Evolutionary conservation across 805 yeast genomes (phyloP).

Genomic region (Pichia gijzeniarum): DNA sequence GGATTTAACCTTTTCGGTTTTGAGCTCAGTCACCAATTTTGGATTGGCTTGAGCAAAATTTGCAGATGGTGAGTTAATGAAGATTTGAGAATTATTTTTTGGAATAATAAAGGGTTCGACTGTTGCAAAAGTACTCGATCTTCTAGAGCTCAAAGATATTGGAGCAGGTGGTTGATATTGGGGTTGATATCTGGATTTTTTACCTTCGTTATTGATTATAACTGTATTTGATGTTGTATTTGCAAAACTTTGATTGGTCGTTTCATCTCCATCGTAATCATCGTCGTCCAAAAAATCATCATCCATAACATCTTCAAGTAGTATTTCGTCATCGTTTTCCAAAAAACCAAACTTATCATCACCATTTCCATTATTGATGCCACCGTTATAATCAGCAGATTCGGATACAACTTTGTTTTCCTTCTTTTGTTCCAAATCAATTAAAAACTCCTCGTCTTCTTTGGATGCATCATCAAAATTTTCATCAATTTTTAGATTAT

Average conservation of each 20-base stretch:
- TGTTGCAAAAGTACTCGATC: background rate
- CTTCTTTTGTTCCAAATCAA: background rate
- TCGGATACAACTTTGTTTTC: background rate
- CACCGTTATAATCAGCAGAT: background rate
- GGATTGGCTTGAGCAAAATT: constrained; percentile 10
- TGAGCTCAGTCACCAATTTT: constrained; percentile 28
- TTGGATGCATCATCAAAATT: background rate
- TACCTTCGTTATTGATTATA: background rate
- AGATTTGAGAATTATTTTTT: background rate
- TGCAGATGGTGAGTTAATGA: constrained; percentile 1
- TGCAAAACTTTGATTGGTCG: background rate
- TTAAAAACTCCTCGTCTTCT: constrained; percentile 12
- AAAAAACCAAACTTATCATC: constrained; percentile 28
- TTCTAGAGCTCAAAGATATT: background rate
- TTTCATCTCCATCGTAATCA: background rate
- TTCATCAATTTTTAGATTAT: constrained; percentile 1
- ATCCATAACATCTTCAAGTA: constrained; percentile 32
- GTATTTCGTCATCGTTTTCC: constrained; percentile 39
- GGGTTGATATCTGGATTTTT: background rate
- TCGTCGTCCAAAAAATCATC: constrained; percentile 33
- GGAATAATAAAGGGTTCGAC: background rate
- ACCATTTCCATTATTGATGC: background rate
- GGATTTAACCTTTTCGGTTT: constrained; percentile 50
- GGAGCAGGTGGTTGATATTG: background rate
- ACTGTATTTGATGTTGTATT: background rate